These are phyloP conservation scores for Blastocystis sp. DNA, from an alignment of 352 stramenopile genomes.

Conservation along the genomic window DNA sequence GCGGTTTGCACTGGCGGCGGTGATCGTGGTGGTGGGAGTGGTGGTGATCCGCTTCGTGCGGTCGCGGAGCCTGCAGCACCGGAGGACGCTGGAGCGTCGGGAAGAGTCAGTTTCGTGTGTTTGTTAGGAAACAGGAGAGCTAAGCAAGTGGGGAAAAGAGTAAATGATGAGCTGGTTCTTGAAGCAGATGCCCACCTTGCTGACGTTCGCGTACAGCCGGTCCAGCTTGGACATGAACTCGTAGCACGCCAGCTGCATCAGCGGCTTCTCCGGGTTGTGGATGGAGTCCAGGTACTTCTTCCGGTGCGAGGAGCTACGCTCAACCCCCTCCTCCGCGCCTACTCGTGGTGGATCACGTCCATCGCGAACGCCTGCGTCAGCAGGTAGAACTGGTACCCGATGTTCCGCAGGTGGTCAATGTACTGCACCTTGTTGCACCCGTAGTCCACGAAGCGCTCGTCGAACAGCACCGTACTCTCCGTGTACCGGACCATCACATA, in stretches of 20 bases:
- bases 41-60: not conserved
- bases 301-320: conserved; percentile 13
- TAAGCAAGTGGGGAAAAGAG: conserved; percentile 14
- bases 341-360: conserved; percentile 59
- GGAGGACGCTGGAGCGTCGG: not conserved
- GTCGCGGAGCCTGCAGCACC: not conserved
- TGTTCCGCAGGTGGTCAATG: conserved; percentile 68
- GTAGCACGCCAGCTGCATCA: conserved; percentile 59
- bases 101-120: not conserved
- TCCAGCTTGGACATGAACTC: conserved; percentile 60
- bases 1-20: not conserved
- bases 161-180: conserved; percentile 14
- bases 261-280: conserved; percentile 8
- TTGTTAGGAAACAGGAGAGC: not conserved
- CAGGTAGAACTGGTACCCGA: conserved; percentile 56
- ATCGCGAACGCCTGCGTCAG: conserved; percentile 62
- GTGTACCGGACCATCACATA: conserved; percentile 71
- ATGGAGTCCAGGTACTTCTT: conserved; percentile 7
- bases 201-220: not conserved
- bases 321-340: not conserved
- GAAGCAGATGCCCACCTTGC: conserved; percentile 9
- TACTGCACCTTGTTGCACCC: conserved; percentile 72
- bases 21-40: not conserved
- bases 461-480: conserved; percentile 62
- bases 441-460: conserved; percentile 71